phyloP scores from a whole-genome alignment of 352 stramenopile species.

The Phytophthora parvispora region DNA sequence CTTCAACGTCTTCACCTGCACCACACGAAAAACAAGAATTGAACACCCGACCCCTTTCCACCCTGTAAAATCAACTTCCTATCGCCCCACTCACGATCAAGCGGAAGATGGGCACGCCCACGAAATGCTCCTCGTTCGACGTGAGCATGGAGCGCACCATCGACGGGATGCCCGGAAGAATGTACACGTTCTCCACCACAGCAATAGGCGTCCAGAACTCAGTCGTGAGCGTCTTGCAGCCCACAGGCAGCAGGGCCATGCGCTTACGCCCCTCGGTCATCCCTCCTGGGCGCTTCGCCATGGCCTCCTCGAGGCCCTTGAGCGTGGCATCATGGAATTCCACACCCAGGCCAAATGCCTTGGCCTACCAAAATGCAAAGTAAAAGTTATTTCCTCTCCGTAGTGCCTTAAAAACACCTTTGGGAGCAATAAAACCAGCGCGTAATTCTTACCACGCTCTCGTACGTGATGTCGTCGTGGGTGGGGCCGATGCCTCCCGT shows the following conservation, averaged over 20 bases:
- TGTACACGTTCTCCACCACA: slow-evolving; percentile 86
- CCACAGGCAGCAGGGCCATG: slow-evolving; percentile 56
- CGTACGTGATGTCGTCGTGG: slow-evolving; percentile 92
- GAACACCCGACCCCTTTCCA: too few relatives aligned
- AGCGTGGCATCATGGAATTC: slow-evolving; percentile 77
- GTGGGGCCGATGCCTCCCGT: slow-evolving; percentile 88
- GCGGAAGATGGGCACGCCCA: slow-evolving; percentile 81
- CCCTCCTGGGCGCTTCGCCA: slow-evolving; percentile 64
- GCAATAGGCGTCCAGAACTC: slow-evolving; percentile 68
- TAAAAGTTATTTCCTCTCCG: background rate
- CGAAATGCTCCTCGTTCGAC: slow-evolving; percentile 81
- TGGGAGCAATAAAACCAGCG: background rate
- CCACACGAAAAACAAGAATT: background rate
- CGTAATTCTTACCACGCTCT: slow-evolving; percentile 82
- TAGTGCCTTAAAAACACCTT: background rate
- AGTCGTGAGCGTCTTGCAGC: slow-evolving; percentile 49
- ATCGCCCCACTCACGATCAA: slow-evolving; percentile 72
- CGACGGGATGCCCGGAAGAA: slow-evolving; percentile 84
- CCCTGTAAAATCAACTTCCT: too few relatives aligned
- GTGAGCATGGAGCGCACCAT: slow-evolving; percentile 89
- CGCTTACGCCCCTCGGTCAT: slow-evolving; percentile 76
- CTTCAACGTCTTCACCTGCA: slow-evolving; percentile 74
- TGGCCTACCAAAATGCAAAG: slow-evolving; percentile 49
- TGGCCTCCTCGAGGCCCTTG: slow-evolving; percentile 62
- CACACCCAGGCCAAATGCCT: slow-evolving; percentile 76